These are phyloP conservation scores for Colletotrichum karsti DNA, from an alignment of 2,329 filamentous ascomycete species.

Conservation along the genomic window DNA sequence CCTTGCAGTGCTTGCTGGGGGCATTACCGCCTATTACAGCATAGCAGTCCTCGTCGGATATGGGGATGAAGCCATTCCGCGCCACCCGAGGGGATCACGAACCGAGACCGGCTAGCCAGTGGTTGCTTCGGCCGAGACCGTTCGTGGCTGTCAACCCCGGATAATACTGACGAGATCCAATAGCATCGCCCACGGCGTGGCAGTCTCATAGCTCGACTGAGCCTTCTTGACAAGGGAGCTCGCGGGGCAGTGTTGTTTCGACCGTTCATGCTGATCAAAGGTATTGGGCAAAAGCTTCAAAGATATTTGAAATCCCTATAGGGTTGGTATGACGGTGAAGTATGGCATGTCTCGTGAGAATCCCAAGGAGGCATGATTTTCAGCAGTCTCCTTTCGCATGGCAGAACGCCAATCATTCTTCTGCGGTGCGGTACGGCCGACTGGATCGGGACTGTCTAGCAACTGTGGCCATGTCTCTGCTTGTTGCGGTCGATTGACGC, in stretches of 20 bases:
- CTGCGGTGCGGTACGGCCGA: background rate
- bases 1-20: background rate
- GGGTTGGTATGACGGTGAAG: too few species aligned
- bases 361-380: background rate
- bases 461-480: background rate
- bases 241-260: background rate
- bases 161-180: background rate
- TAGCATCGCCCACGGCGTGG: background rate
- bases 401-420: background rate
- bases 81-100: background rate
- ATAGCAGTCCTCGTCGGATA: background rate
- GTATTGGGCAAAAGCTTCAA: too few species aligned
- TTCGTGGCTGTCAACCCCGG: too few species aligned
- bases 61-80: background rate
- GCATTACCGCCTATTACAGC: background rate
- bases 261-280: background rate
- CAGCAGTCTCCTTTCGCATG: background rate
- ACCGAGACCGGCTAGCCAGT: background rate
- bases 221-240: background rate
- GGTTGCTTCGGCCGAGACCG: conserved; percentile 1
- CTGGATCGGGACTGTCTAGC: background rate
- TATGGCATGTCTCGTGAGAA: too few species aligned
- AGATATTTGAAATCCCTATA: background rate
- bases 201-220: background rate
- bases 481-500: background rate